These are phyloP conservation scores for Camelina sativa DNA, from an alignment of 345 rosid species.

Conservation along the genomic window DNA sequence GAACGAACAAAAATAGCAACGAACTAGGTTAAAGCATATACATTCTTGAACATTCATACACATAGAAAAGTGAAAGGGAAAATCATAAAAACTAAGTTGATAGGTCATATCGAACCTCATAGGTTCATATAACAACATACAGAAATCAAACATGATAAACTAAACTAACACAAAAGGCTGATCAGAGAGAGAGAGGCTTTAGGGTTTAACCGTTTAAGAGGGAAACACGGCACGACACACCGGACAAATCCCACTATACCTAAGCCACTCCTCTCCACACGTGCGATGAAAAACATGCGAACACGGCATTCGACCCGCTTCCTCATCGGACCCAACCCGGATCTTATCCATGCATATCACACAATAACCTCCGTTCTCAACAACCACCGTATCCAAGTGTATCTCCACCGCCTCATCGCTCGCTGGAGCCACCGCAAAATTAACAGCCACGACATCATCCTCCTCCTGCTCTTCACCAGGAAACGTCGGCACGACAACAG, in stretches of 20 bases:
- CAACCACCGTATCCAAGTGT: constrained; percentile 5
- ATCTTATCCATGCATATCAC: constrained; percentile 13
- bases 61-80: neutral
- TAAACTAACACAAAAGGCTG: neutral
- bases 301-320: neutral
- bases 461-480: neutral
- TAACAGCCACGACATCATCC: neutral
- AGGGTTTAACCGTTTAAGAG: neutral
- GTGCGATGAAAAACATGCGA: constrained; percentile 3
- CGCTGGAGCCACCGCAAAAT: neutral
- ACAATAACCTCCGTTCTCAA: neutral
- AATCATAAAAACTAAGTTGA: neutral
- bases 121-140: neutral
- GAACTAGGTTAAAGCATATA: neutral
- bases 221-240: constrained; percentile 7
- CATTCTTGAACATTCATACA: neutral
- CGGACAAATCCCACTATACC: neutral
- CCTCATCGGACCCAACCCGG: neutral
- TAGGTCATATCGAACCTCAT: neutral
- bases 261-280: constrained; percentile 9
- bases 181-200: neutral
- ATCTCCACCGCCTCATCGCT: constrained; percentile 3
- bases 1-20: neutral
- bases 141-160: neutral
- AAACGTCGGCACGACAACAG: neutral